A percentile compares a stretch with the other conserved stretches of the same genome.
phyloP scores from a whole-genome alignment of 2,329 filamentous ascomycete species.

The Nemania sp. region DNA sequence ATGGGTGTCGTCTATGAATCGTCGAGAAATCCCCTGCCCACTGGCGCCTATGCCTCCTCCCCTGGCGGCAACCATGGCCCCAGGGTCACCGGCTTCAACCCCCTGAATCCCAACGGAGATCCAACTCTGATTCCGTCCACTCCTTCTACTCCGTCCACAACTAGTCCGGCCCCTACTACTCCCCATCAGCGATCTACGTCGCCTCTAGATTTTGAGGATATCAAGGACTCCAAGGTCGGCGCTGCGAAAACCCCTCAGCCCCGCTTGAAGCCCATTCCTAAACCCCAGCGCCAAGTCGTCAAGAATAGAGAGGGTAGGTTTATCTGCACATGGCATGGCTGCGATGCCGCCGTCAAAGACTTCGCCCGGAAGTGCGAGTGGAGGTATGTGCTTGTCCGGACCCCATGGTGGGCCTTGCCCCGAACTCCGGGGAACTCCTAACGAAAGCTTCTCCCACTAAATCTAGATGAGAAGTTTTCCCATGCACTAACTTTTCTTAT shows the following conservation, averaged over 20 bases:
- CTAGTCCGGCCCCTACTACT: conserved; percentile 24
- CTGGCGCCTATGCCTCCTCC: conserved; percentile 54
- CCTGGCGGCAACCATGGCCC: conserved; percentile 49
- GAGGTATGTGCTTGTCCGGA: conserved; percentile 68
- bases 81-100: conserved; percentile 49
- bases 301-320: conserved; percentile 77
- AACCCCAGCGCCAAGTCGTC: conserved; percentile 60
- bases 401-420: not conserved
- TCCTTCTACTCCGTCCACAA: conserved; percentile 25
- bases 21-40: conserved; percentile 47
- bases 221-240: not conserved
- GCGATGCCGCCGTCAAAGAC: conserved; percentile 60
- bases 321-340: conserved; percentile 73
- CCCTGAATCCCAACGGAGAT: conserved; percentile 44
- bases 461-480: too few relatives aligned
- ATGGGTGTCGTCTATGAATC: conserved; percentile 60
- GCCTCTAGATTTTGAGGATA: conserved; percentile 11
- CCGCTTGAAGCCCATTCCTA: conserved; percentile 60
- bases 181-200: conserved; percentile 19
- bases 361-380: conserved; percentile 90
- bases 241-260: conserved; percentile 20
- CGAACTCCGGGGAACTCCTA: too few relatives aligned
- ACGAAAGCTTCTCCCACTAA: too few relatives aligned
- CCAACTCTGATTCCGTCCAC: conserved; percentile 27
- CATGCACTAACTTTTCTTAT: conserved; percentile 30